Evolutionary conservation across 768 basidiomycete genomes (phyloP).

Genomic region (Lactifluus echinatus): DNA sequence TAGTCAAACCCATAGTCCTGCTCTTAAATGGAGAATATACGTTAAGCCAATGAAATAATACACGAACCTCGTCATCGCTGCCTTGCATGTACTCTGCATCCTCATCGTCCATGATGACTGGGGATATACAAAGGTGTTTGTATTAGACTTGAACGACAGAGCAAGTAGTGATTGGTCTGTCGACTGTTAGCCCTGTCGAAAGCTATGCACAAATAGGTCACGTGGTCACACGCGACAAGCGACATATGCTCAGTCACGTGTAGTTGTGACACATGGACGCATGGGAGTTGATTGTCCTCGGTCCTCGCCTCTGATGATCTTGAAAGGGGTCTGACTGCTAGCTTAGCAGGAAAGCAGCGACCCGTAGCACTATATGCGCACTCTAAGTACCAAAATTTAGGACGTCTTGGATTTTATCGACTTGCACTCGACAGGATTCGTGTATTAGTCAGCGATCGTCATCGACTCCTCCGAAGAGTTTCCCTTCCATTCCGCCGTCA

Average conservation of each 20-base stretch:
- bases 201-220: no score
- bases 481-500: no score
- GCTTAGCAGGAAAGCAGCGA: no score
- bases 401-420: not conserved
- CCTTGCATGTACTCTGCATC: slow-evolving; percentile 94
- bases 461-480: no score
- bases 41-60: slow-evolving; percentile 11
- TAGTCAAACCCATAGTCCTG: slow-evolving; percentile 97
- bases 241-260: slow-evolving; percentile 10
- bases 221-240: no score
- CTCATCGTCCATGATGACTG: slow-evolving; percentile 71
- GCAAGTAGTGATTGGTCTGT: not conserved
- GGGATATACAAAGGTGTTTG: not conserved
- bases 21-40: slow-evolving; percentile 2
- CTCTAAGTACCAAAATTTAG: not conserved
- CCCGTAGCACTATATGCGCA: no score
- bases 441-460: slow-evolving; percentile 4
- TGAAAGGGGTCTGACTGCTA: no score
- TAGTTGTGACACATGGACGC: not conserved
- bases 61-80: slow-evolving; percentile 67
- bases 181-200: not conserved
- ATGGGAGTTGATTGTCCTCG: not conserved
- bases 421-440: not conserved
- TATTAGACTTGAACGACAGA: not conserved
- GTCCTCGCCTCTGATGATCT: not conserved